Evolutionary conservation across 805 yeast genomes (phyloP), one percentile per base, ranked within the genome.

Genomic region (Maudiozyma pseudohumilis): DNA sequence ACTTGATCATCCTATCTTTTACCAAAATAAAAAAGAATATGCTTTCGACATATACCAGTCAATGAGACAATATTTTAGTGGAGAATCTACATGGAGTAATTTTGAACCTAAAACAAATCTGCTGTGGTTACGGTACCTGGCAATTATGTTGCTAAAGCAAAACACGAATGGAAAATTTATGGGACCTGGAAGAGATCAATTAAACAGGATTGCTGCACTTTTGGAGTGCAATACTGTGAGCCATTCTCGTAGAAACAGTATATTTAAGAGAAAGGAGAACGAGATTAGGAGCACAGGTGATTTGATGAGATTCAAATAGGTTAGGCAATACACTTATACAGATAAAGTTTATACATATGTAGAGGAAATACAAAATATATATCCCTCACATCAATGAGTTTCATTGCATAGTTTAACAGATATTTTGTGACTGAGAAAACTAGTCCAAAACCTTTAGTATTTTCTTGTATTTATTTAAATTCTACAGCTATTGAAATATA

Each of bases 1-100:
- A n/a, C 59, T 80, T 29, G 83, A 77, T 48, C 75, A 75, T 48
- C 82, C 80, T 1, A 69, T 68, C 21, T 74, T 80, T 44, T 80
- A 74, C 56, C 53, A 61, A 47, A 80, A 80, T 13, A 65, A 68
- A 23, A 77, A 79, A 6, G 80, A 75, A 44, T 71, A 75, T 46
- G 79, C 72, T 39, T 75, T 69, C 49, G 82, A 77, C 31, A 66
- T 77, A 16, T 79, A 79, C 51, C 64, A 75, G 40, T 48, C 68
- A 34, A 75, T 77, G 82, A 65, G 77, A 38, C 46, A 43, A 12
- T 40, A 50, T 19, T 39, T 55, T 17, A 44, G 52, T 10, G 47
- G 44, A 13, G 41, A 51, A 19, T 33, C 35, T n/a, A 32, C 39
- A n/a, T 50, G 56, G 56, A 46, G 39, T 3, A 47, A 46, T 5